Conservation (phyloP, 176 grass and related monocot species). For the Chloris gayana region DNA sequence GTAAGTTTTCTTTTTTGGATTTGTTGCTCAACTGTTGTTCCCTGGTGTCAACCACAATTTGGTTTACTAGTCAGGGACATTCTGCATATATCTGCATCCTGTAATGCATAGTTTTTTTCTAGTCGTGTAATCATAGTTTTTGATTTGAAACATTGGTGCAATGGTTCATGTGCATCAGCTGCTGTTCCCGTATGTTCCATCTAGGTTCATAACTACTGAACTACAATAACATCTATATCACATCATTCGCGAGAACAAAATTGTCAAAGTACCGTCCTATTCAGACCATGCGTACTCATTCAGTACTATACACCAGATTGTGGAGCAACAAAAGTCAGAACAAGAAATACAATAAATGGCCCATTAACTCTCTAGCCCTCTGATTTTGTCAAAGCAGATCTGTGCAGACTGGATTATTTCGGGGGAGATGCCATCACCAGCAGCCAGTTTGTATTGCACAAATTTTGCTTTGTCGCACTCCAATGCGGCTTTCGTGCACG, state of each 20-base stretch:
- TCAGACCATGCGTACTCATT: too few relatives aligned
- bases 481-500: conserved; percentile 60
- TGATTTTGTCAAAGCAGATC: conserved; percentile 43
- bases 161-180: not conserved
- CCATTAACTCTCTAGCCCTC: conserved; percentile 34
- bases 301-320: not conserved
- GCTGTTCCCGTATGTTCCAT: not conserved
- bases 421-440: conserved; percentile 28
- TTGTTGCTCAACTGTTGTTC: not conserved
- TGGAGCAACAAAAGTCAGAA: not conserved
- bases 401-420: conserved; percentile 35
- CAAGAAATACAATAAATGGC: not conserved
- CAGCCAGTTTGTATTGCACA: conserved; percentile 45
- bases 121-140: not conserved
- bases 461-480: conserved; percentile 63
- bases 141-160: not conserved
- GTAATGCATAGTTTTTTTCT: not conserved
- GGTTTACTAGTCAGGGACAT: not conserved
- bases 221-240: not conserved
- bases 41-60: not conserved
- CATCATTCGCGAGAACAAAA: not conserved
- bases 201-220: not conserved
- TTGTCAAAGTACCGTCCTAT: not conserved
- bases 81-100: not conserved
- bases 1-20: not conserved